Evolutionary conservation across 495 filamentous ascomycete genomes (phyloP).

Genomic region (Paragyromitra xinjiangensis): DNA sequence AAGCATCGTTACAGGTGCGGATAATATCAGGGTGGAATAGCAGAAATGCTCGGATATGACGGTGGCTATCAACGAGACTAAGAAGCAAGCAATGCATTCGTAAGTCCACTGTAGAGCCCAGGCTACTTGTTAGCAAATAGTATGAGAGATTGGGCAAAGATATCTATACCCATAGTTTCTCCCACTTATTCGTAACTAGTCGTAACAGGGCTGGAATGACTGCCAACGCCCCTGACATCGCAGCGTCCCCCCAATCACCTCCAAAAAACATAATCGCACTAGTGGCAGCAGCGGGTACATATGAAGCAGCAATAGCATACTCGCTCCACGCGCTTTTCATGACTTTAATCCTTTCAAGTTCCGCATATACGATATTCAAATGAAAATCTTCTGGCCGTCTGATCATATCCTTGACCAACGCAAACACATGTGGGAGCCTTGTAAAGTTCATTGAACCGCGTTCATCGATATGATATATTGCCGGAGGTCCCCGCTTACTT

Average conservation of each 20-base stretch:
- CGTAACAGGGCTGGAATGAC: constrained; percentile 17
- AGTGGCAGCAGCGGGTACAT: constrained; percentile 26
- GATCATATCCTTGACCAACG: constrained; percentile 21
- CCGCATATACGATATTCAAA: not conserved
- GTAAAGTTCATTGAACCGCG: constrained; percentile 40
- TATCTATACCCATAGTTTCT: constrained; percentile 29
- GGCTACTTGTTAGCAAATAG: not conserved
- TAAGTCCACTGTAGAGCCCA: constrained; percentile 18
- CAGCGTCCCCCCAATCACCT: constrained; percentile 36
- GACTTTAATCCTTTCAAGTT: constrained; percentile 19
- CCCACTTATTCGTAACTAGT: constrained; percentile 20
- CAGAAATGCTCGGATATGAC: constrained; percentile 27
- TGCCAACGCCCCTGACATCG: constrained; percentile 31
- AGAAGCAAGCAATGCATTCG: constrained; percentile 35
- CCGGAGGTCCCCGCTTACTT: constrained; percentile 13
- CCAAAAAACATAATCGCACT: constrained; percentile 45
- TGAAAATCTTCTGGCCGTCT: not conserved
- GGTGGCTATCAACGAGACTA: constrained; percentile 24
- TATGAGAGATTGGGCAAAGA: too few relatives aligned
- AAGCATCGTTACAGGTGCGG: constrained; percentile 25
- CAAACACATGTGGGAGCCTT: constrained; percentile 31
- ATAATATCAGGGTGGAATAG: constrained; percentile 36
- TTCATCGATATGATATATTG: constrained; percentile 26
- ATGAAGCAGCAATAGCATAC: constrained; percentile 30
- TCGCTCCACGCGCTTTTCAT: constrained; percentile 19